Base-by-base conservation (phyloP, 1,139 yeast genomes). In the Hemisphaericaspora subhashii region DNA sequence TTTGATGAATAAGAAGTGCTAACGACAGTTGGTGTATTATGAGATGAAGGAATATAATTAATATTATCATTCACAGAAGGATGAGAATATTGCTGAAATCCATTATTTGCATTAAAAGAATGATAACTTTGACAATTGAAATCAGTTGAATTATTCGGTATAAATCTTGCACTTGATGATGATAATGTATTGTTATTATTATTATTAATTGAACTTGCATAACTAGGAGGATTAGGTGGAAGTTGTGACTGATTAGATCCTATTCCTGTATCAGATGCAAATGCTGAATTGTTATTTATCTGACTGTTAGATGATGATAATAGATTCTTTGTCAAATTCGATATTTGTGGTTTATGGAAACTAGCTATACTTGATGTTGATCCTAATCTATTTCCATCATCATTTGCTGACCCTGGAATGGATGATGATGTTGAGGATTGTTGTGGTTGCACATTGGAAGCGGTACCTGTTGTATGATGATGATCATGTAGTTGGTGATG, bases 1-100 rank as follows among this genome's bases (percentile, higher is more conserved):
- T 62, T 62, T 10, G 75, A 68, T 10, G 70, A 58, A 52, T 75
- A 75, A 4, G 79, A 74, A 10, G 71, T 62, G 44, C 76, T 68
- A 13, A 78, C 72, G 33, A 68, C 77, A 33, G 74, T 74, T 5
- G 83, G 84, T 2, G 82, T 75, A 53, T 77, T 75, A 52, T 77
- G 83, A 36, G 71, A 62, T 14, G 70, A 58, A 9, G 76, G 75
- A 15, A 71, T 64, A 47, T 66, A 70, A 48, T 63, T 62, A 48
- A 64, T 42, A 40, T 66, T 55, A 40, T 64, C 58, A 49, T 57
- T 41, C 48, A 27, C 31, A 26, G 53, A 41, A 13, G 42, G 24
- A 20, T 33, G 35, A 11, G 18, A 12, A 22, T 34, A 27, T 10
- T 37, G 41, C 9, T 34, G 38, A 26, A 37, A 37, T 14, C 33